phyloP scores from a whole-genome alignment of 192 early-diverging fungal species.

The Entophlyctis luteolus region DNA sequence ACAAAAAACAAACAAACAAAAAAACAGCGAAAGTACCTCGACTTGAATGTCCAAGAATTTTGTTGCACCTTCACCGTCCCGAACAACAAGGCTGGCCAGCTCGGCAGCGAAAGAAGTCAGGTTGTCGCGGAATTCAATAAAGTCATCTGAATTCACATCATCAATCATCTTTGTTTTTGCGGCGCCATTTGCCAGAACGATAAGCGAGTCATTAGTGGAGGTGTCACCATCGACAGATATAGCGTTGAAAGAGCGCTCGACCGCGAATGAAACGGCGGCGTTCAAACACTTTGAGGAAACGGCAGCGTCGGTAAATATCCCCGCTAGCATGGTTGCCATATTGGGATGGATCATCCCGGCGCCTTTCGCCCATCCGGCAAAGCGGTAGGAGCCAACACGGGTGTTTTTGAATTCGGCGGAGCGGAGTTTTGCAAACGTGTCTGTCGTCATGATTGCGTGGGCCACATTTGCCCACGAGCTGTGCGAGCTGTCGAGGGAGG shows the following conservation, averaged over 20 bases:
- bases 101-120: conserved; percentile 82
- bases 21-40: conserved; percentile 42
- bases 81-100: conserved; percentile 82
- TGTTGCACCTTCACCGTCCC: conserved; percentile 96
- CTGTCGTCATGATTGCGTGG: conserved; percentile 93
- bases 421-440: conserved; percentile 90
- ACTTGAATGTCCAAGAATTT: conserved; percentile 92
- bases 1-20: not conserved
- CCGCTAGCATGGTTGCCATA: conserved; percentile 92
- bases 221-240: conserved; percentile 95
- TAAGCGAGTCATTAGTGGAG: conserved; percentile 93
- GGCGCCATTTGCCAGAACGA: conserved; percentile 83
- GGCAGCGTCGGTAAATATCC: conserved; percentile 79
- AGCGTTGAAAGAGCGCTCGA: conserved; percentile 89
- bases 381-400: conserved; percentile 52
- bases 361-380: conserved; percentile 94
- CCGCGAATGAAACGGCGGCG: conserved; percentile 71
- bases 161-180: conserved; percentile 35
- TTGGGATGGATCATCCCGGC: conserved; percentile 99
- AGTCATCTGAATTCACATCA: conserved; percentile 47
- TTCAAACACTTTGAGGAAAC: conserved; percentile 64
- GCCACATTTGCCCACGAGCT: conserved; percentile 77
- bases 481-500: conserved; percentile 48
- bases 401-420: conserved; percentile 23
- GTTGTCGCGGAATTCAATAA: conserved; percentile 60